A percentile compares a stretch with the other conserved stretches of the same genome.
These are phyloP conservation scores for Candida ascalaphidarum DNA, from an alignment of 805 yeast species.

Conservation along the genomic window DNA sequence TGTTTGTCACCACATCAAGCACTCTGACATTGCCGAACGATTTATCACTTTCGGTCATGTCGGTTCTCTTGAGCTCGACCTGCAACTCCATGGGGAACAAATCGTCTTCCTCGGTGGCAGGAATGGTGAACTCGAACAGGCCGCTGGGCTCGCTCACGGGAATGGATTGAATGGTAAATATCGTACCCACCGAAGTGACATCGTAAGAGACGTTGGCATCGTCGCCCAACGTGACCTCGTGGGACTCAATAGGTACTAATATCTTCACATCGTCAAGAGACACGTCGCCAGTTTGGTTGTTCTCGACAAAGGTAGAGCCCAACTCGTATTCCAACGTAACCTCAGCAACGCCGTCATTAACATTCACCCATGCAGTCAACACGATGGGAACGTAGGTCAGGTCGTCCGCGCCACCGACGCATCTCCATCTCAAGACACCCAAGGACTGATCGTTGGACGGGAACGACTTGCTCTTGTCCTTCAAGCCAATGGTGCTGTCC, in stretches of 20 bases:
- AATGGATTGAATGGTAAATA: slow-evolving; percentile 53
- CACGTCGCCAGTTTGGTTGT: slow-evolving; percentile 27
- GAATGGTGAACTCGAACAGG: slow-evolving; percentile 71
- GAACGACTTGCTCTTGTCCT: slow-evolving; percentile 72
- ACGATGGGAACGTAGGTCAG: slow-evolving; percentile 45
- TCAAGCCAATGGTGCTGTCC: slow-evolving; percentile 55
- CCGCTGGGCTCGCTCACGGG: slow-evolving; percentile 50
- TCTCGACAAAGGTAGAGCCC: slow-evolving; percentile 28
- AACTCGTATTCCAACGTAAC: slow-evolving; percentile 88
- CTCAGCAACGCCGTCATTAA: slow-evolving; percentile 51
- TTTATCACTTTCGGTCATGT: slow-evolving; percentile 27
- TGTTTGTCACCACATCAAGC: slow-evolving; percentile 44
- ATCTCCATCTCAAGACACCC: slow-evolving; percentile 92
- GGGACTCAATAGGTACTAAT: slow-evolving; percentile 60
- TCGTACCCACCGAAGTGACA: slow-evolving; percentile 60
- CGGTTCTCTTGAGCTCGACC: slow-evolving; percentile 43
- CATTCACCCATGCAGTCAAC: slow-evolving; percentile 79
- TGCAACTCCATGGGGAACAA: slow-evolving; percentile 81
- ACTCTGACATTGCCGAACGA: slow-evolving; percentile 64
- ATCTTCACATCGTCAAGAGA: slow-evolving; percentile 45
- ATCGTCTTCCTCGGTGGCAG: slow-evolving; percentile 69
- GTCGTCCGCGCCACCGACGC: slow-evolving; percentile 54
- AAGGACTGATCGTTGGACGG: slow-evolving; percentile 87
- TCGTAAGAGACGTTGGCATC: slow-evolving; percentile 44
- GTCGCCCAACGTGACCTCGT: slow-evolving; percentile 42